These are phyloP conservation scores for Toxoplasma gondii DNA, from an alignment of 169 alveolate genomes.

Conservation along the genomic window DNA sequence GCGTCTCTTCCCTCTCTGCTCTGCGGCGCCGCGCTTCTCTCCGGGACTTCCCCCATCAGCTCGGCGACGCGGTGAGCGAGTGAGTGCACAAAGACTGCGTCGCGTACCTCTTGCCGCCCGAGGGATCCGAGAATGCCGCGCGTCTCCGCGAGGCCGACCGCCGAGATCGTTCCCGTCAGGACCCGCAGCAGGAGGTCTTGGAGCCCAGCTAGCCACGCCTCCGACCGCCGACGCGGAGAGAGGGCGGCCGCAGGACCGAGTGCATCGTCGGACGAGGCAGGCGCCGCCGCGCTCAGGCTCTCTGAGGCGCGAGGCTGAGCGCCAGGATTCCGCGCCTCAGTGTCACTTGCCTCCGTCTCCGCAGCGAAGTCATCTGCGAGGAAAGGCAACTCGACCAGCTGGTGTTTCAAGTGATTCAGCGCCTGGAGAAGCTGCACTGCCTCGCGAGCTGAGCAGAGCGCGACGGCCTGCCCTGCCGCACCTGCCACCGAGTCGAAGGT, in stretches of 20 bases:
- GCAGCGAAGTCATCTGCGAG: background rate
- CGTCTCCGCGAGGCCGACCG: slow-evolving; percentile 17
- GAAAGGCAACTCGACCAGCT: background rate
- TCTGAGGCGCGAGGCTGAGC: too few species aligned
- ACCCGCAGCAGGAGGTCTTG: background rate
- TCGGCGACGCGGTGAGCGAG: background rate
- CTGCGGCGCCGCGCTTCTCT: background rate
- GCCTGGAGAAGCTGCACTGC: slow-evolving; percentile 1
- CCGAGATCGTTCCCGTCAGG: background rate
- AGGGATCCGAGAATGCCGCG: background rate
- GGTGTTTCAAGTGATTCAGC: background rate
- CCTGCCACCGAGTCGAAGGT: background rate
- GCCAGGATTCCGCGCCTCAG: too few species aligned
- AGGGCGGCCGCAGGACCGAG: background rate
- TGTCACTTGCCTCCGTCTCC: too few species aligned
- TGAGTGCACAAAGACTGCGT: background rate
- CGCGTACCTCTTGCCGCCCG: background rate
- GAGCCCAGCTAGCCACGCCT: background rate
- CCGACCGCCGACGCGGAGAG: slow-evolving; percentile 1
- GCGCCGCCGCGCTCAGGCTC: too few species aligned
- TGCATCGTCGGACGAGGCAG: background rate
- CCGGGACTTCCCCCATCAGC: background rate
- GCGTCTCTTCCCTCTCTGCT: background rate
- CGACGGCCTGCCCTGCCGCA: background rate
- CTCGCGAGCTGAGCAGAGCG: background rate